Conservation (phyloP, 441 rosid species). For the Populus hybrid region DNA sequence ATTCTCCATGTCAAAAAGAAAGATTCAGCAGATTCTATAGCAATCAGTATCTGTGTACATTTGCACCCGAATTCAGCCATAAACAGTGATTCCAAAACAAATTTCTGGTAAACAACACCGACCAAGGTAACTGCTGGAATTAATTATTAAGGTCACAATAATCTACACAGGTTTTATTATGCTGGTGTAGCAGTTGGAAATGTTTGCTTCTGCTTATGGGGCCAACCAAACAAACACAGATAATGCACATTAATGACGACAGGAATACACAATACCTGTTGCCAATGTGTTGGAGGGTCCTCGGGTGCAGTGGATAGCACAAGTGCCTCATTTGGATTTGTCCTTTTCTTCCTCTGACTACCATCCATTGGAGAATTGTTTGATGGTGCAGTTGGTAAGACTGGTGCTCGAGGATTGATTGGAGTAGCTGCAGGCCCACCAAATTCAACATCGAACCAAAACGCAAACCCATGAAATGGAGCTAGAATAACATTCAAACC, state of each 20-base stretch:
- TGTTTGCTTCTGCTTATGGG: not conserved
- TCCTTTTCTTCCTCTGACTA: slow-evolving; percentile 60
- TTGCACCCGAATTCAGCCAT: not conserved
- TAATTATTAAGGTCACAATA: not conserved
- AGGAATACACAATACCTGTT: slow-evolving; percentile 55
- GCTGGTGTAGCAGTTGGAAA: not conserved
- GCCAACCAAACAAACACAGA: slow-evolving; percentile 1
- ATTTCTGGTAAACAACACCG: not conserved
- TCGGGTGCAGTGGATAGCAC: slow-evolving; percentile 92
- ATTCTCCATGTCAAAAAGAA: not conserved
- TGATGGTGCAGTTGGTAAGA: slow-evolving; percentile 32
- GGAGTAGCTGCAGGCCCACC: slow-evolving; percentile 46
- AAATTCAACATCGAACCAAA: slow-evolving; percentile 98
- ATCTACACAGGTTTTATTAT: not conserved
- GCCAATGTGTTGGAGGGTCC: slow-evolving; percentile 96
- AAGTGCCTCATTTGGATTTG: slow-evolving; percentile 64
- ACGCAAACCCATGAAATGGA: slow-evolving; percentile 95
- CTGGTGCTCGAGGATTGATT: slow-evolving; percentile 28
- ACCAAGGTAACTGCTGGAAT: not conserved
- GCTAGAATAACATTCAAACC: slow-evolving; percentile 41
- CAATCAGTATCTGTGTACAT: not conserved
- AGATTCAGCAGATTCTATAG: no score
- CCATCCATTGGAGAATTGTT: slow-evolving; percentile 41
- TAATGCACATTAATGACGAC: not conserved
- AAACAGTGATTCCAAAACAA: not conserved